phyloP scores from a whole-genome alignment of 371 early-diverging fungal genomes.

The Actinomortierella wolfii region DNA sequence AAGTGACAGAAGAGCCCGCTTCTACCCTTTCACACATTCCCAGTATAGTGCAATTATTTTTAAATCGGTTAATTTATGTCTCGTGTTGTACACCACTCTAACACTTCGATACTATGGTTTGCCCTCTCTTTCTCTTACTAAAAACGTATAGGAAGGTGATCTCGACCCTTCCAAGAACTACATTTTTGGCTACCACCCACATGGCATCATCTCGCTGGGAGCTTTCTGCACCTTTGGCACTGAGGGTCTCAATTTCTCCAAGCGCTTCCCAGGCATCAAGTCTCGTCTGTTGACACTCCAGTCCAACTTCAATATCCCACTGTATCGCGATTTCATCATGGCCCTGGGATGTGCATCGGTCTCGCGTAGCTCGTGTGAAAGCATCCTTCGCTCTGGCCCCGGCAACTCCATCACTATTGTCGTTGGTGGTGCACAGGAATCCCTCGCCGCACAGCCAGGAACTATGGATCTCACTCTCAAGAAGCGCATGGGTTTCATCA shows the following conservation, averaged over 20 bases:
- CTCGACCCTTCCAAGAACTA: slow-evolving; percentile 78
- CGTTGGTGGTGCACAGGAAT: slow-evolving; percentile 82
- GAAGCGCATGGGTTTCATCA: slow-evolving; percentile 80
- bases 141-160: slow-evolving; percentile 60
- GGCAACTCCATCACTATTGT: slow-evolving; percentile 82
- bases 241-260: slow-evolving; percentile 68
- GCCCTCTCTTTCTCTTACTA: not conserved
- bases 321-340: slow-evolving; percentile 78
- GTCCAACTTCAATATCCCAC: slow-evolving; percentile 68
- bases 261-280: slow-evolving; percentile 69
- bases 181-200: slow-evolving; percentile 82
- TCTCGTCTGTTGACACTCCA: slow-evolving; percentile 65
- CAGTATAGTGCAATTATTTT: too few species aligned
- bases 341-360: slow-evolving; percentile 78
- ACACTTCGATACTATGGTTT: not conserved
- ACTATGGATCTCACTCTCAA: slow-evolving; percentile 67
- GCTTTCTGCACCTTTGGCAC: slow-evolving; percentile 85
- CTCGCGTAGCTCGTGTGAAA: slow-evolving; percentile 73
- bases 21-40: too few species aligned
- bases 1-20: too few species aligned
- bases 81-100: too few species aligned
- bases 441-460: slow-evolving; percentile 70
- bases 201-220: slow-evolving; percentile 85
- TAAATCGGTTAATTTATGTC: too few species aligned
- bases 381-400: slow-evolving; percentile 73